A percentile compares a stretch with the other conserved stretches of the same genome.
These are phyloP conservation scores for Juglanconis juglandina DNA, from an alignment of 2,329 filamentous ascomycete species.

Conservation along the genomic window DNA sequence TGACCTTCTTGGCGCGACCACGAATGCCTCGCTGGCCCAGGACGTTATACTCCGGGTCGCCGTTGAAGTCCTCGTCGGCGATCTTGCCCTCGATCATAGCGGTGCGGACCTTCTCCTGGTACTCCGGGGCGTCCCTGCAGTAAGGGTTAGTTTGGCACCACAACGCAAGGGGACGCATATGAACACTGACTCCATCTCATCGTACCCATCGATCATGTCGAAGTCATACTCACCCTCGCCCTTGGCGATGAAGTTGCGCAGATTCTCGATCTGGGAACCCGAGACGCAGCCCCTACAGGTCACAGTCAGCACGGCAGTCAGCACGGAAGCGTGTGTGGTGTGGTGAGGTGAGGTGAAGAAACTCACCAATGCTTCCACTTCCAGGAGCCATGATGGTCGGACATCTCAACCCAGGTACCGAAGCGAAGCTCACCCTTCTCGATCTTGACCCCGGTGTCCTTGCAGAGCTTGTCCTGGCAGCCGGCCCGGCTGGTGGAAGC, in stretches of 20 bases:
- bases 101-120: constrained; percentile 69
- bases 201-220: constrained; percentile 73
- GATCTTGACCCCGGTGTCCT: constrained; percentile 67
- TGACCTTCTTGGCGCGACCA: constrained; percentile 34
- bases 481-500: constrained; percentile 68
- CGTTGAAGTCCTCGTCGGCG: constrained; percentile 81
- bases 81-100: constrained; percentile 77
- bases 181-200: constrained; percentile 60
- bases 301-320: not conserved
- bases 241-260: constrained; percentile 54
- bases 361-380: constrained; percentile 83
- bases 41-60: constrained; percentile 71
- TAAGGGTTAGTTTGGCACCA: constrained; percentile 8
- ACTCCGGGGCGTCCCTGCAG: constrained; percentile 48
- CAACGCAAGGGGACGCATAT: not conserved
- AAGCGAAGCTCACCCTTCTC: constrained; percentile 74
- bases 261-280: constrained; percentile 65
- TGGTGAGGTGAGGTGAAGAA: not conserved
- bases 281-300: constrained; percentile 80
- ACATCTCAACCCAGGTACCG: constrained; percentile 66
- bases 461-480: constrained; percentile 73
- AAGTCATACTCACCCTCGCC: constrained; percentile 52
- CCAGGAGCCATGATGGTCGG: constrained; percentile 59
- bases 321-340: not conserved
- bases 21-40: constrained; percentile 66